Evolutionary conservation across 1,284 basidiomycete species (phyloP).

Genomic region (Moniliella sp.): DNA sequence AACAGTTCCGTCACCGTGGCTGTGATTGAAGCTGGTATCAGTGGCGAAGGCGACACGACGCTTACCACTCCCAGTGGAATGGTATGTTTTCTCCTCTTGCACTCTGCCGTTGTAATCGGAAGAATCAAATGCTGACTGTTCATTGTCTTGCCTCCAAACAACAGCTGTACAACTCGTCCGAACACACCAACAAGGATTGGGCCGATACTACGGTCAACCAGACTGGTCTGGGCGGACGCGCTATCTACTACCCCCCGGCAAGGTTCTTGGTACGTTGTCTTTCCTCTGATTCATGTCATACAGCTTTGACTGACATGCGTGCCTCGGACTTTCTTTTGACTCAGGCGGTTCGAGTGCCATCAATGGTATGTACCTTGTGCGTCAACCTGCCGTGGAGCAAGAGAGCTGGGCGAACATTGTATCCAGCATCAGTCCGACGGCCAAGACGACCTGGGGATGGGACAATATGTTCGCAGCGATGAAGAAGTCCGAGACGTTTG

Average conservation of each 20-base stretch:
- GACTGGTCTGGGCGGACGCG: conserved; percentile 7
- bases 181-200: conserved; percentile 1
- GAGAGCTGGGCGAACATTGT: conserved; percentile 13
- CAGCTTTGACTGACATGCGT: conserved; percentile 15
- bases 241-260: conserved; percentile 32
- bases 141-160: conserved; percentile 8
- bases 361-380: conserved; percentile 33
- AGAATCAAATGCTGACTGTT: conserved; percentile 17
- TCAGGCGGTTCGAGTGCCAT: conserved; percentile 39
- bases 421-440: conserved; percentile 11
- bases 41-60: conserved; percentile 8
- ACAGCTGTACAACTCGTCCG: too few species aligned
- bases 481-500: conserved; percentile 15
- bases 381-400: conserved; percentile 21
- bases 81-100: not conserved
- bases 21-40: conserved; percentile 43
- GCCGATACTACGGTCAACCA: conserved; percentile 2
- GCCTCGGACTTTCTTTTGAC: too few species aligned
- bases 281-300: too few species aligned
- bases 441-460: conserved; percentile 11
- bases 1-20: conserved; percentile 43
- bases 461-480: conserved; percentile 8
- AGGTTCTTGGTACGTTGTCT: conserved; percentile 32
- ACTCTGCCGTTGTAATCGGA: not conserved
- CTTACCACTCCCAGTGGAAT: not conserved